Base-by-base conservation (phyloP, 305 asterid genomes). In the Fraxinus baroniana region DNA sequence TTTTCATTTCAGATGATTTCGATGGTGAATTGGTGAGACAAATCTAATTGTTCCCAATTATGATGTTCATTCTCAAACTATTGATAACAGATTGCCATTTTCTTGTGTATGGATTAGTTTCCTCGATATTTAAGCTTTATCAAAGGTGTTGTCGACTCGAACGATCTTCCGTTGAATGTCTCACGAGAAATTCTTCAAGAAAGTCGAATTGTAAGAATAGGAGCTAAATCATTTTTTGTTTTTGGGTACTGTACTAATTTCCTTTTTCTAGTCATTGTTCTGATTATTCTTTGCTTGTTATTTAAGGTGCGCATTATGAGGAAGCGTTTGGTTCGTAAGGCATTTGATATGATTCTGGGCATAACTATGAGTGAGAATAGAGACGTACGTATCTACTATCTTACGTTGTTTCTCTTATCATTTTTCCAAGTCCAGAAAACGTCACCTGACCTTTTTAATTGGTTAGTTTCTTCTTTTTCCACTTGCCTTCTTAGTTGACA, bases 111-210 rank as follows among this genome's bases (percentile, higher is more conserved):
- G 72, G 70, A 68, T 24, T 81, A 96, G 99, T 96, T 96, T 91
- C 99, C 99, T 4, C 91, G 99, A 82, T 96, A 96, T 87, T 88
- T 96, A 84, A 94, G 99, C 92, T 96, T 96, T 87, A 83, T 96
- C 82, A 96, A 94, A 89, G 99, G 99, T 86, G 96, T 96, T 71
- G 99, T 96, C 39, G 99, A 96, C 89, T 96, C 99, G 3, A 92
- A 93, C 86, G 99, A 96, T 87, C 99, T 96, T 84, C 99, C 99
- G 13, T 86, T 96, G 80, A 96, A 96, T 81, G 99, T 96, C 85
- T 96, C 99, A 0, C 95, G 98, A 52, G 99, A 96, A 90, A 96
- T 94, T 78, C 98, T 96, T 83, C 98, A 94, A 92, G 98, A 96
- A 91, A 94, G 98, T 77, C 97, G 99, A 73, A 93, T 94, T 85